Percentiles rank a stretch among this genome's conserved stretches.
Conservation (phyloP, 208 protist genomes). For the Trypanosoma scelopori region DNA sequence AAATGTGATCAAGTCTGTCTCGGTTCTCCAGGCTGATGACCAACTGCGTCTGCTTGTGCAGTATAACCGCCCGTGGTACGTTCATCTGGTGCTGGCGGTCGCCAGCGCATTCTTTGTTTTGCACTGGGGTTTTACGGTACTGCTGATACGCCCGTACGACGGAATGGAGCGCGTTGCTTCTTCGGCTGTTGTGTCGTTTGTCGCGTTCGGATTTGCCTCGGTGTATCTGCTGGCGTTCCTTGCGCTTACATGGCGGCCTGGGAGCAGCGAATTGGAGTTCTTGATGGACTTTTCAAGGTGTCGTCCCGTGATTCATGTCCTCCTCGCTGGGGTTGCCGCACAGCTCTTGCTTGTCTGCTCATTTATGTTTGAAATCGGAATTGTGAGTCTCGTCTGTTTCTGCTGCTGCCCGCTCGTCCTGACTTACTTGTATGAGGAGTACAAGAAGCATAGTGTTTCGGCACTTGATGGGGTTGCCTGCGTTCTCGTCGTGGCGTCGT, state of each 20-base stretch:
- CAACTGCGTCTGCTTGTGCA: slow-evolving; percentile 30
- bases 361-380: slow-evolving; percentile 21
- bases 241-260: slow-evolving; percentile 26
- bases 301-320: slow-evolving; percentile 14
- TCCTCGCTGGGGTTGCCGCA: slow-evolving; percentile 17
- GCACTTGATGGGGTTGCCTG: slow-evolving; percentile 19
- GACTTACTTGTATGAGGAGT: slow-evolving; percentile 35
- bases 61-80: slow-evolving; percentile 34
- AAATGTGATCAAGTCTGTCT: slow-evolving; percentile 37
- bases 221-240: slow-evolving; percentile 26
- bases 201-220: slow-evolving; percentile 30
- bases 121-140: slow-evolving; percentile 22
- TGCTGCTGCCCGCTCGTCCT: slow-evolving; percentile 28
- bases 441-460: slow-evolving; percentile 32
- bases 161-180: slow-evolving; percentile 9
- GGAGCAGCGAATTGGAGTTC: slow-evolving; percentile 10
- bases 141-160: not conserved
- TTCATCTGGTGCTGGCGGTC: slow-evolving; percentile 15
- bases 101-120: slow-evolving; percentile 34
- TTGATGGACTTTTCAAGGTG: slow-evolving; percentile 19
- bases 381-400: slow-evolving; percentile 25
- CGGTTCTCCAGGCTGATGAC: slow-evolving; percentile 28
- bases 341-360: slow-evolving; percentile 22
- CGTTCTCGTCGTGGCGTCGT: slow-evolving; percentile 16
- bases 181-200: slow-evolving; percentile 23